phyloP scores from a whole-genome alignment of 2,329 filamentous ascomycete genomes.

The Ophiostoma australiae region DNA sequence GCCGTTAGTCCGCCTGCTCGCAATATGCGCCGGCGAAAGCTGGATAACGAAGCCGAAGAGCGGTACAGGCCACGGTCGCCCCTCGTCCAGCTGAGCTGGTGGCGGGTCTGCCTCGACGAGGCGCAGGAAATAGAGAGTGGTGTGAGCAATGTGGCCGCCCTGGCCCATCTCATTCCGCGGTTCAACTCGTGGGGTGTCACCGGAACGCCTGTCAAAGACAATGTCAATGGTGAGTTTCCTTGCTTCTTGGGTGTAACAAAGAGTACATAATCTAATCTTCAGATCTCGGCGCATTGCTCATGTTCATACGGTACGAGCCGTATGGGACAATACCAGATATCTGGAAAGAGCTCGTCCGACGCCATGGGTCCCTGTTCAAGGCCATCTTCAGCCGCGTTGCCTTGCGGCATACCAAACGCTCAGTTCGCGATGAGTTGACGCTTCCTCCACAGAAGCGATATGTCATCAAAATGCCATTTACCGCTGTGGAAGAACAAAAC shows the following conservation, averaged over 20 bases:
- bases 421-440: slow-evolving; percentile 70
- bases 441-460: slow-evolving; percentile 80
- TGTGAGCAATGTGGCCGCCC: slow-evolving; percentile 72
- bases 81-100: slow-evolving; percentile 77
- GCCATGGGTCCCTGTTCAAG: slow-evolving; percentile 60
- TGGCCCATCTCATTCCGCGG: slow-evolving; percentile 75
- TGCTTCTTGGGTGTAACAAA: slow-evolving; percentile 27
- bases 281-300: slow-evolving; percentile 74
- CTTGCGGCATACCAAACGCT: slow-evolving; percentile 79
- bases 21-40: slow-evolving; percentile 50
- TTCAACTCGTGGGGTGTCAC: slow-evolving; percentile 88
- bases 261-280: not conserved
- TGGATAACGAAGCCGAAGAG: slow-evolving; percentile 29
- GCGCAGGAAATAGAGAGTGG: slow-evolving; percentile 93
- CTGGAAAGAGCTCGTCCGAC: slow-evolving; percentile 63
- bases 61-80: slow-evolving; percentile 67
- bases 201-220: slow-evolving; percentile 80
- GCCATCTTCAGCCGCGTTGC: slow-evolving; percentile 66
- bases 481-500: slow-evolving; percentile 82
- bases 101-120: slow-evolving; percentile 73
- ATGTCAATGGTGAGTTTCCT: slow-evolving; percentile 30
- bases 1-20: slow-evolving; percentile 66
- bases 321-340: slow-evolving; percentile 59
- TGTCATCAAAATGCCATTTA: slow-evolving; percentile 86
- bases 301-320: slow-evolving; percentile 75